phyloP scores from a whole-genome alignment of 345 rosid genomes.

The Lepidium africanum region DNA sequence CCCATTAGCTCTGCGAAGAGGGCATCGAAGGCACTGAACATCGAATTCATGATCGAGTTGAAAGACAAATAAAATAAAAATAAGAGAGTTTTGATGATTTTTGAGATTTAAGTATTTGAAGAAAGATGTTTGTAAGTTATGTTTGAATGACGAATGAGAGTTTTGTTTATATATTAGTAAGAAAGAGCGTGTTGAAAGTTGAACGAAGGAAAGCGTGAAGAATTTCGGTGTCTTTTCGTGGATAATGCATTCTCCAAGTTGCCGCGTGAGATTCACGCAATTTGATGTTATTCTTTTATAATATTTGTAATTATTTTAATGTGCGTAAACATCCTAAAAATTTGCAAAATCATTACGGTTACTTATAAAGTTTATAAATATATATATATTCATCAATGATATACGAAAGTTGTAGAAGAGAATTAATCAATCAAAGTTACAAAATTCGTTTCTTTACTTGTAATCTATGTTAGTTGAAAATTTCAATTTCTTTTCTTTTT shows the following conservation, averaged over 20 bases:
- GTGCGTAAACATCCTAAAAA: not conserved
- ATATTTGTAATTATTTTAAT: not conserved
- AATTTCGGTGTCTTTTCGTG: not conserved
- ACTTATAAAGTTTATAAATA: not conserved
- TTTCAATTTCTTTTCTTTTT: too few relatives aligned
- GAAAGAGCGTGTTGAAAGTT: conserved; percentile 21
- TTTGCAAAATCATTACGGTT: conserved; percentile 6
- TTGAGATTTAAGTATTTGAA: not conserved
- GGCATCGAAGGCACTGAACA: conserved; percentile 68
- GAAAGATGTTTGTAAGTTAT: not conserved
- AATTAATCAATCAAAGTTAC: not conserved
- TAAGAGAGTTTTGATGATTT: not conserved
- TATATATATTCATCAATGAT: not conserved
- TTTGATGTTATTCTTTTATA: not conserved
- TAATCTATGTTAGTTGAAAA: not conserved
- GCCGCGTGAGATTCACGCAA: conserved; percentile 3
- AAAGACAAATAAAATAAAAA: not conserved
- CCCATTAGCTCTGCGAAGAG: conserved; percentile 54
- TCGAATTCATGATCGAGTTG: conserved; percentile 49
- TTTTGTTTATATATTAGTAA: not conserved
- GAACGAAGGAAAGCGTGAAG: conserved; percentile 9
- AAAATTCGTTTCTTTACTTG: conserved; percentile 10
- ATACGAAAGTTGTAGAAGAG: not conserved
- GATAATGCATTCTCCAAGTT: not conserved
- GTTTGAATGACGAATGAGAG: not conserved